Conservation (phyloP, 2,329 filamentous ascomycete species). For the Cercospora canescens region DNA sequence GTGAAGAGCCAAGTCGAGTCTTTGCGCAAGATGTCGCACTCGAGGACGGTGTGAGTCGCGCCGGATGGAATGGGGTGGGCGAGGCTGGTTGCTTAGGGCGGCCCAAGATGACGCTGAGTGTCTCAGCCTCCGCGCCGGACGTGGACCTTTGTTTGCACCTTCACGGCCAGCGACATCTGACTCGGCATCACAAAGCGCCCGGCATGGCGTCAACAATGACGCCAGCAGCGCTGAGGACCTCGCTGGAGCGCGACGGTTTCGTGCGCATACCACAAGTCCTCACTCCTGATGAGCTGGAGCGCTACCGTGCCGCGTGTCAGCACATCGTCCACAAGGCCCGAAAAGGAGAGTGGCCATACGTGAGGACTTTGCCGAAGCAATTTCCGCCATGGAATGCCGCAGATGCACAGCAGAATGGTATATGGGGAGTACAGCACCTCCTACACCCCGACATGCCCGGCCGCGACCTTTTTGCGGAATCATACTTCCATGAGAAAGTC, state of each 20-base stretch:
- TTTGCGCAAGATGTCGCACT: not conserved
- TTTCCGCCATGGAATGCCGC: constrained; percentile 78
- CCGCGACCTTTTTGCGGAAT: constrained; percentile 60
- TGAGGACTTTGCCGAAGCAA: constrained; percentile 84
- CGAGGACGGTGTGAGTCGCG: not conserved
- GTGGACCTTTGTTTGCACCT: constrained; percentile 3
- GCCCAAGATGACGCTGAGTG: not conserved
- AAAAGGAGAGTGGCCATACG: constrained; percentile 73
- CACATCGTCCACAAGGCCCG: constrained; percentile 63
- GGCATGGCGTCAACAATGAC: constrained; percentile 17
- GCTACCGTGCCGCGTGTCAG: constrained; percentile 61
- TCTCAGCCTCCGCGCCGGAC: not conserved
- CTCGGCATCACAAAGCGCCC: constrained; percentile 9
- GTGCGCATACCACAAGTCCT: constrained; percentile 70
- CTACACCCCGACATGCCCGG: constrained; percentile 71
- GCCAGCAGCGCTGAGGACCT: constrained; percentile 42
- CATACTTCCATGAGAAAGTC: constrained; percentile 71
- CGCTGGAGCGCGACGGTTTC: constrained; percentile 72
- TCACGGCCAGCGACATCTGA: not conserved
- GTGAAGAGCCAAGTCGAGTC: not conserved
- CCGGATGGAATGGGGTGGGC: not conserved
- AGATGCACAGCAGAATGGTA: constrained; percentile 56
- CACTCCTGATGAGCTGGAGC: constrained; percentile 53
- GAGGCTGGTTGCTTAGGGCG: not conserved
- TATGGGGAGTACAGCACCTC: constrained; percentile 89